phyloP scores from a whole-genome alignment of 2,329 filamentous ascomycete genomes.

The Penicillium sp. region DNA sequence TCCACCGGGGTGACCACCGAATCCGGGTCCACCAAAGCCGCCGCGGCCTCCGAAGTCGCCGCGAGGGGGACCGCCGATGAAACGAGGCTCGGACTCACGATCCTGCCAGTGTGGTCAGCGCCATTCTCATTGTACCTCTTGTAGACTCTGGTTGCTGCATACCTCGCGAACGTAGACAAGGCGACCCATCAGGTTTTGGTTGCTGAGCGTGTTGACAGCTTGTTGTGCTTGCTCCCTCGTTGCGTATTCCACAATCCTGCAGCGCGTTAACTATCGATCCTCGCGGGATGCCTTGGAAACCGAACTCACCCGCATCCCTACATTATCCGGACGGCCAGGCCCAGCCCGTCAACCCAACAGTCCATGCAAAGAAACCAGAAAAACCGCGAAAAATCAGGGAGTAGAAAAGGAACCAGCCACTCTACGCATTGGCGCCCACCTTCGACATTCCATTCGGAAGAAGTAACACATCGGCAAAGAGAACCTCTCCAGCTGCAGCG shows the following conservation, averaged over 20 bases:
- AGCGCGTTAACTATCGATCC: constrained; percentile 13
- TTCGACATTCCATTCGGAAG: constrained; percentile 99
- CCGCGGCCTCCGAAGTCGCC: constrained; percentile 60
- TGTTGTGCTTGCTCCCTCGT: constrained; percentile 98
- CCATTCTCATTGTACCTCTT: neutral
- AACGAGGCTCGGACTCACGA: constrained; percentile 95
- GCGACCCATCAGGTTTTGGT: constrained; percentile 97
- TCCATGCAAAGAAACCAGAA: constrained; percentile 67
- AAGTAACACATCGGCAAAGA: constrained; percentile 98
- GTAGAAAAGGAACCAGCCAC: constrained; percentile 71
- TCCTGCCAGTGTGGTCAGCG: constrained; percentile 58
- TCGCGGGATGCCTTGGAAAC: neutral
- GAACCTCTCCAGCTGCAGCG: constrained; percentile 85
- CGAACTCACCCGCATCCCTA: constrained; percentile 98
- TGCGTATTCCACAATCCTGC: constrained; percentile 99
- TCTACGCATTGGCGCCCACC: constrained; percentile 94
- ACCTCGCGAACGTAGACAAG: constrained; percentile 98
- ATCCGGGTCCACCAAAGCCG: constrained; percentile 46
- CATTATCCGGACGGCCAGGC: constrained; percentile 81
- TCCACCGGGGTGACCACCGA: constrained; percentile 48
- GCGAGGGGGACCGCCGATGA: constrained; percentile 71
- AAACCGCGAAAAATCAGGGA: constrained; percentile 61
- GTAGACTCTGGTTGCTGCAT: constrained; percentile 19
- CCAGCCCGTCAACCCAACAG: constrained; percentile 99
- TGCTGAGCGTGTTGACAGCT: constrained; percentile 95